A percentile compares a stretch with the other conserved stretches of the same genome.
Conservation (phyloP, 2,329 filamentous ascomycete genomes). For the Cryphonectria carpinicola region DNA sequence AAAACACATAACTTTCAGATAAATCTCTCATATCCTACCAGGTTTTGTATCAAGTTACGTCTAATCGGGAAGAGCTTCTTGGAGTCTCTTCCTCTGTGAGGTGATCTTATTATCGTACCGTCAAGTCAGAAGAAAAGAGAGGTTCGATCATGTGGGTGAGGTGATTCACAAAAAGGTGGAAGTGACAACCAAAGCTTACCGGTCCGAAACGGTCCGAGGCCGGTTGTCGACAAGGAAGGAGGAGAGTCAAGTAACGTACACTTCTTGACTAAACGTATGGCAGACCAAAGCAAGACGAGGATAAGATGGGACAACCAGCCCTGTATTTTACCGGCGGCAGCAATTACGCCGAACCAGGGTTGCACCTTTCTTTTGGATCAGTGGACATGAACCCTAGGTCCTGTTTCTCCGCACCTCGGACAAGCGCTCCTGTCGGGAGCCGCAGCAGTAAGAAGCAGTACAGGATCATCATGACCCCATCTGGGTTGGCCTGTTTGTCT, state of each 20-base stretch:
- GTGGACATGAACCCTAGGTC: slow-evolving; percentile 11
- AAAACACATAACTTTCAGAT: not conserved
- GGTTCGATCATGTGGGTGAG: not conserved
- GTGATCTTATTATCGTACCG: not conserved
- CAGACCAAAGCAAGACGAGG: not conserved
- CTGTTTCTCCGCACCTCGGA: slow-evolving; percentile 20
- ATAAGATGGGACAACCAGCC: not conserved
- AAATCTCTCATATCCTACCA: not conserved
- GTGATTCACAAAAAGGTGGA: not conserved
- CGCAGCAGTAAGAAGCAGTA: not conserved
- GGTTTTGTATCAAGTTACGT: not conserved
- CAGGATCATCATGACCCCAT: no score
- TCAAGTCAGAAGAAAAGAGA: not conserved
- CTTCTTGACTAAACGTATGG: not conserved
- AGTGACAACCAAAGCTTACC: not conserved
- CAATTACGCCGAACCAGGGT: slow-evolving; percentile 23
- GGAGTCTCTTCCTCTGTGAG: not conserved
- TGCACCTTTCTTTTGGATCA: not conserved
- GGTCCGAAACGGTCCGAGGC: not conserved
- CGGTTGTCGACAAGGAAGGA: not conserved
- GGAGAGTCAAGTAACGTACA: no score
- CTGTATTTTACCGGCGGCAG: slow-evolving; percentile 13
- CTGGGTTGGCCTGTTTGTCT: no score
- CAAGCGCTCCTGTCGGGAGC: slow-evolving; percentile 20
- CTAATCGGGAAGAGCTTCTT: not conserved